Evolutionary conservation across 2,329 filamentous ascomycete genomes (phyloP).

Genomic region (Fusarium chuoi): DNA sequence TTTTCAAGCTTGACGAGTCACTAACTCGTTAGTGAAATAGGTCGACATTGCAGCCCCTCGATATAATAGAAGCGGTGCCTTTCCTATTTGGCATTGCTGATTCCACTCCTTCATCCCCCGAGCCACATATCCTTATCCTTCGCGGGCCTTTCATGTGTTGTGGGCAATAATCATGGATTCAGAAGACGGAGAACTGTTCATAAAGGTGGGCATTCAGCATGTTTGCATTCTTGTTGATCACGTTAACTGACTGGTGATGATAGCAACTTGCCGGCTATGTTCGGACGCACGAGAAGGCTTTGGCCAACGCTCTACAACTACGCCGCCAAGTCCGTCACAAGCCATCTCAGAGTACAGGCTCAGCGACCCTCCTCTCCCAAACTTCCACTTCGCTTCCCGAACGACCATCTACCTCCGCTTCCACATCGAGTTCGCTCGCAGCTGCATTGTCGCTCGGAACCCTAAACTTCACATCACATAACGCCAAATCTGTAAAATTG

Average conservation of each 20-base stretch:
- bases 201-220: constrained; percentile 71
- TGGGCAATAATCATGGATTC: constrained; percentile 76
- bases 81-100: constrained; percentile 2
- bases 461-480: constrained; percentile 85
- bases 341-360: constrained; percentile 71
- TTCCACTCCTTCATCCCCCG: constrained; percentile 9
- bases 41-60: constrained; percentile 24
- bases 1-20: constrained; percentile 20
- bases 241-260: constrained; percentile 45
- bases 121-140: constrained; percentile 4
- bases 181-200: constrained; percentile 89
- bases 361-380: constrained; percentile 63
- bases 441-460: constrained; percentile 88
- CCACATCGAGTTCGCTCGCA: constrained; percentile 79
- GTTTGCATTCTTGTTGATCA: neutral
- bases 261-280: constrained; percentile 97
- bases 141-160: constrained; percentile 39
- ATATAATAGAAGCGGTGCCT: constrained; percentile 20
- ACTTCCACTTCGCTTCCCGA: constrained; percentile 66
- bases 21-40: constrained; percentile 41
- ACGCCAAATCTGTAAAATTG: constrained; percentile 88
- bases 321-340: constrained; percentile 80
- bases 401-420: constrained; percentile 72
- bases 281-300: constrained; percentile 94
- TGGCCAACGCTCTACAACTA: constrained; percentile 93